These are phyloP conservation scores for Oryza punctata DNA, from an alignment of 176 grass and related monocot genomes.

Conservation along the genomic window DNA sequence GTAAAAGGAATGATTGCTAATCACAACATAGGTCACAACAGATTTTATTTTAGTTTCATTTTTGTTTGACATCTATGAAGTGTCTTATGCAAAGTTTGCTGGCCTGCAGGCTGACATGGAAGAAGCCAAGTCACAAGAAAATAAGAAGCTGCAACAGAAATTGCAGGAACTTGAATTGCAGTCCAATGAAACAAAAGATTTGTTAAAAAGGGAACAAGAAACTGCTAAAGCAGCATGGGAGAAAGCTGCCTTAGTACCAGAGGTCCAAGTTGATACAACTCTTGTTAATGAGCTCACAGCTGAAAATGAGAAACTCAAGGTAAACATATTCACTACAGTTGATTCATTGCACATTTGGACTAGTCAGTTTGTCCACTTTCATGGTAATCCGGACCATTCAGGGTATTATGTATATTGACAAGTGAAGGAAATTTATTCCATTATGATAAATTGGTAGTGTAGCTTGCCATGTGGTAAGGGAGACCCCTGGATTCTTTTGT, in stretches of 20 bases:
- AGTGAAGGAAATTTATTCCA: slow-evolving; percentile 18
- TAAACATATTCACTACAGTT: slow-evolving; percentile 38
- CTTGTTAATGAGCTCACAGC: slow-evolving; percentile 71
- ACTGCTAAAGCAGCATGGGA: slow-evolving; percentile 57
- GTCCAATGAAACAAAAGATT: slow-evolving; percentile 67
- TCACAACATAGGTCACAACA: slow-evolving; percentile 16
- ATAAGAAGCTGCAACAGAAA: slow-evolving; percentile 72
- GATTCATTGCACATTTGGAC: not conserved
- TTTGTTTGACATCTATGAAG: slow-evolving; percentile 14
- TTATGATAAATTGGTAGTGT: slow-evolving; percentile 4
- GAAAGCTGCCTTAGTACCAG: slow-evolving; percentile 61
- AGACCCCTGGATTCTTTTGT: not conserved
- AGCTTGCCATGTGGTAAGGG: not conserved
- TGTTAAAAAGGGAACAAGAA: slow-evolving; percentile 72
- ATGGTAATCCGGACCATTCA: slow-evolving; percentile 23
- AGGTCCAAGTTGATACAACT: slow-evolving; percentile 81
- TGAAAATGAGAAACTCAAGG: slow-evolving; percentile 95
- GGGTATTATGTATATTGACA: slow-evolving; percentile 1
- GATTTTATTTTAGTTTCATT: slow-evolving; percentile 10
- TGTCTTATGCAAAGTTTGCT: slow-evolving; percentile 26
- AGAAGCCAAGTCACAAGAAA: slow-evolving; percentile 84
- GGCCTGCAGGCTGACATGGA: slow-evolving; percentile 79
- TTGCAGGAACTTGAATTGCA: slow-evolving; percentile 73
- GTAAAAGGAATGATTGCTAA: slow-evolving; percentile 19
- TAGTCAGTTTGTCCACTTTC: slow-evolving; percentile 7